Evolutionary conservation across 2,329 filamentous ascomycete genomes (phyloP).

Genomic region (Sporothrix luriei): DNA sequence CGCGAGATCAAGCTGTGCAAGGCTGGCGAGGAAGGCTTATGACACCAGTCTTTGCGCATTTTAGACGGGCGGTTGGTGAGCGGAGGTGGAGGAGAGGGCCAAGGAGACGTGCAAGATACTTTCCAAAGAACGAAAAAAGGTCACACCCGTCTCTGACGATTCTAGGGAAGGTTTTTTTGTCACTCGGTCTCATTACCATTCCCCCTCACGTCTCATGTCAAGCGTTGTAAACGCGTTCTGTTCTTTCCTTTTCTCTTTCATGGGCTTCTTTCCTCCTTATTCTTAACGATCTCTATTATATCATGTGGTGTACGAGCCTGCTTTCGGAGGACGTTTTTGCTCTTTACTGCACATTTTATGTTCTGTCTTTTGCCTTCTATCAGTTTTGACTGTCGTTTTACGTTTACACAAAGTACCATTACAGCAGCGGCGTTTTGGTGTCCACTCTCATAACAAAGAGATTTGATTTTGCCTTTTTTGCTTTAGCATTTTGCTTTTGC

Average conservation of each 20-base stretch:
- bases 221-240: neutral
- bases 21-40: conserved; percentile 83
- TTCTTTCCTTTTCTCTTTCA: neutral
- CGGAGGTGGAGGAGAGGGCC: neutral
- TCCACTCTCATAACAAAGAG: conserved; percentile 3
- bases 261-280: neutral
- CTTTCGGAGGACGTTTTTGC: neutral
- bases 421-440: conserved; percentile 20
- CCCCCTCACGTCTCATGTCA: neutral
- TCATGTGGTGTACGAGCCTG: neutral
- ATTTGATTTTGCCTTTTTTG: neutral
- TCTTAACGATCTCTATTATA: conserved; percentile 18
- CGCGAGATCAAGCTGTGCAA: conserved; percentile 97
- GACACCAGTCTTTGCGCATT: neutral
- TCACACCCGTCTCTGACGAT: neutral
- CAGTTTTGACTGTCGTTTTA: neutral
- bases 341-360: neutral
- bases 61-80: neutral
- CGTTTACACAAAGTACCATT: conserved; percentile 2
- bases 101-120: neutral
- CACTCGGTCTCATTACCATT: neutral
- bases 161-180: neutral
- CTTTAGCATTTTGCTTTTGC: neutral
- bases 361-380: neutral
- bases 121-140: neutral